Base-by-base conservation (phyloP, 2,329 filamentous ascomycete genomes). In the Plectosphaerella cucumerina region DNA sequence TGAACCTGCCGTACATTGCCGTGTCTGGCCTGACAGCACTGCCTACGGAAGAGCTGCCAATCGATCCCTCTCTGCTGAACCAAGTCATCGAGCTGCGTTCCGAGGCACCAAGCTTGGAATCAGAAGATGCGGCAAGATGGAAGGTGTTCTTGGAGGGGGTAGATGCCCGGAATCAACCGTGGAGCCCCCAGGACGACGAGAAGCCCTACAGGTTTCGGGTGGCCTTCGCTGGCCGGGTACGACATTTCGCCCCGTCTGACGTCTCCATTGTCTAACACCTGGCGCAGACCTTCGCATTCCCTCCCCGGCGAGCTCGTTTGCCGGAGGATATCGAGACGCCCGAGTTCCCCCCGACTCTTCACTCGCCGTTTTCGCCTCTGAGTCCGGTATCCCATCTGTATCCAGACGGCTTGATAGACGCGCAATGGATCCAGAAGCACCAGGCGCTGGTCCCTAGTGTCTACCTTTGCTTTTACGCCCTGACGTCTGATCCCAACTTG, bases 351-450 rank as follows among this genome's bases (percentile, higher is more conserved):
- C 71, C 77, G 53, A 73, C 84, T n/a, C 73, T 96, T 5, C 93
- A 97, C 68, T 97, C 94, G 12, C 90, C 92, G 2, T 84, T 96
- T 58, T 97, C 94, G 3, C 94, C 93, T 1, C 77, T 97, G 26
- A 94, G 89, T 37, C 91, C 92, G 4, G 80, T 80, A 8, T 96
- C 93, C 8, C 76, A 84, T 3, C 78, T 95, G 3, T 97, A 94
- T 64, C 92, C 93, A 8, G 94, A 97, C 70, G 94, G 93, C 5
- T 74, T 97, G 52, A 84, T 97, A 65, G 84, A 91, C 53, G 79
- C 86, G 18, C 71, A 82, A 54, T 99, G 93, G 93, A 76, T 96
- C 50, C 81, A 82, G 53, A 99, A 97, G 66, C 93, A 97, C 65
- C 92, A 96, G 63, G 76, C 87, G 48, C 75, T 90, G 17, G 78